These are phyloP conservation scores for Bimuria novae-zelandiae DNA, from an alignment of 2,329 filamentous ascomycete species.

Conservation along the genomic window DNA sequence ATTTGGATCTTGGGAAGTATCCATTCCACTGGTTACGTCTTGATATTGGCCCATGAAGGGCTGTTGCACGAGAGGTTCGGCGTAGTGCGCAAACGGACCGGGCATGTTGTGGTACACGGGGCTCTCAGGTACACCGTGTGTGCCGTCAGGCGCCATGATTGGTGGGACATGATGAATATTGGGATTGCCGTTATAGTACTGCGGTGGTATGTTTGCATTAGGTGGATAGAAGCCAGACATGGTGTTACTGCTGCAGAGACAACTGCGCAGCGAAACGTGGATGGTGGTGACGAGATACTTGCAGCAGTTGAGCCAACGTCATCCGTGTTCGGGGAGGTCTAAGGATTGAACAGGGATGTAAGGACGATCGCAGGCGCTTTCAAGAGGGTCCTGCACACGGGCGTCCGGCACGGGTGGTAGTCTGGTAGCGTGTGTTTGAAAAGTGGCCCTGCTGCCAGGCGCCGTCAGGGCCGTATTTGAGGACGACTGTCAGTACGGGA, in stretches of 20 bases:
- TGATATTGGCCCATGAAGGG: slow-evolving; percentile 44
- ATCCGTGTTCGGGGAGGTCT: slow-evolving; percentile 34
- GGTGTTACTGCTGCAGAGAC: slow-evolving; percentile 19
- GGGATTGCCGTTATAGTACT: slow-evolving; percentile 44
- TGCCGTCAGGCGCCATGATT: slow-evolving; percentile 35
- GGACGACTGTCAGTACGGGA: slow-evolving; percentile 32
- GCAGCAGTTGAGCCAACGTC: slow-evolving; percentile 43
- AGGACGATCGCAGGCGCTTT: slow-evolving; percentile 40
- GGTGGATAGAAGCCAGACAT: slow-evolving; percentile 47
- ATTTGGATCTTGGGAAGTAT: slow-evolving; percentile 33
- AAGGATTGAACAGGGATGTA: slow-evolving; percentile 35
- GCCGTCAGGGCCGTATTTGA: slow-evolving; percentile 31
- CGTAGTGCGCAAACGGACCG: slow-evolving; percentile 38
- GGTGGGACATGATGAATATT: slow-evolving; percentile 31
- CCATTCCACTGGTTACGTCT: slow-evolving; percentile 32
- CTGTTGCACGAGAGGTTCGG: slow-evolving; percentile 37
- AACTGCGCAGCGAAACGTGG: slow-evolving; percentile 25
- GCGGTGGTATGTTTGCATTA: slow-evolving; percentile 39
- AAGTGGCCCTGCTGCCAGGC: slow-evolving; percentile 16
- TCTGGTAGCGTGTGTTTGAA: slow-evolving; percentile 14
- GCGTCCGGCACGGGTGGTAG: slow-evolving; percentile 30
- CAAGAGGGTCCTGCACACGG: slow-evolving; percentile 32
- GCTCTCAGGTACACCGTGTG: slow-evolving; percentile 35
- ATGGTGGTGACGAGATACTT: slow-evolving; percentile 31
- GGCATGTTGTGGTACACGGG: slow-evolving; percentile 37